Evolutionary conservation across 768 basidiomycete species (phyloP).

Genomic region (Suillus variegatus): DNA sequence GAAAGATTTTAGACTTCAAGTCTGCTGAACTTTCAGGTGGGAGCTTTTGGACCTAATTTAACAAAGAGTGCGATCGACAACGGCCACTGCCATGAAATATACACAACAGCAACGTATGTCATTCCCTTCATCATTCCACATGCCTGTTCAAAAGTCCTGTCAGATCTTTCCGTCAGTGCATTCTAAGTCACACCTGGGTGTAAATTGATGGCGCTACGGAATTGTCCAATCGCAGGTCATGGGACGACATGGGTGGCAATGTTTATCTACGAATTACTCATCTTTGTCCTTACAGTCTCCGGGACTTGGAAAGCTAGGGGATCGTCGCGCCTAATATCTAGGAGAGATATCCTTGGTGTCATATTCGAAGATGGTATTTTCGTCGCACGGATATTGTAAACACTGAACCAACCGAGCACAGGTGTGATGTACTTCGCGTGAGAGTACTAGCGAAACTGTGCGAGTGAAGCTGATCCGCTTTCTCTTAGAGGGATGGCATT

Average conservation of each 20-base stretch:
- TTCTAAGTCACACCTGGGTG: not conserved
- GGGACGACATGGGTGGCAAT: constrained; percentile 53
- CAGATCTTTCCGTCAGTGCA: not conserved
- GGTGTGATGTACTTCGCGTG: constrained; percentile 60
- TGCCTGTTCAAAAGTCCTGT: not conserved
- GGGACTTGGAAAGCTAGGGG: constrained; percentile 41
- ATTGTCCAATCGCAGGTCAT: constrained; percentile 19
- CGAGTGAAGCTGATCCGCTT: not conserved
- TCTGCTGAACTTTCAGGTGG: constrained; percentile 37
- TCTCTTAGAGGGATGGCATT: constrained; percentile 47
- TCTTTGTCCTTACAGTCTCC: constrained; percentile 47
- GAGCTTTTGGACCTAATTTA: constrained; percentile 41
- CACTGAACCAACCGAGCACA: constrained; percentile 17
- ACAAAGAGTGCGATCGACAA: constrained; percentile 18
- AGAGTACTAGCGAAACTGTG: constrained; percentile 25
- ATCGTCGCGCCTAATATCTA: constrained; percentile 27
- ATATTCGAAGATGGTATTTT: constrained; percentile 53
- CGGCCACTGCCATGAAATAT: constrained; percentile 28
- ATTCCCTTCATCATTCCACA: not conserved
- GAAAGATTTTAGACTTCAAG: not conserved
- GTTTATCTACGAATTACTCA: constrained; percentile 48
- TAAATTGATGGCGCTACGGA: not conserved
- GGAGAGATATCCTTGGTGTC: constrained; percentile 40
- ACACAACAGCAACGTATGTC: constrained; percentile 4
- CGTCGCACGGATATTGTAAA: not conserved